Conservation (phyloP, 345 rosid species). For the Aethionema arabicum region DNA sequence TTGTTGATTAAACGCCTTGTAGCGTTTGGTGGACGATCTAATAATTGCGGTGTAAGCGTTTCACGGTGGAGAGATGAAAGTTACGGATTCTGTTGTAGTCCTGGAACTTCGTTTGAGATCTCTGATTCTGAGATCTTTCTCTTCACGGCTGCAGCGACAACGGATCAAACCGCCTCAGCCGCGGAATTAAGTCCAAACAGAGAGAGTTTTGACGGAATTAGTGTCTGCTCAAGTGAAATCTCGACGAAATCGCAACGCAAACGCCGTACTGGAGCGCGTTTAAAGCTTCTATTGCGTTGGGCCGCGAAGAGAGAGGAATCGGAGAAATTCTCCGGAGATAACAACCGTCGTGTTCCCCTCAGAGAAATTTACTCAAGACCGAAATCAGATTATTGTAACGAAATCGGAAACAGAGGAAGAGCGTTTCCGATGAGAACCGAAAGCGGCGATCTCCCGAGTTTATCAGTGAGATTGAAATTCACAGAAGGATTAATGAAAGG, state of each 20-base stretch:
- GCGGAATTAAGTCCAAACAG: slow-evolving; percentile 24
- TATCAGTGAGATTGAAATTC: slow-evolving; percentile 57
- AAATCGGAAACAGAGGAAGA: slow-evolving; percentile 43
- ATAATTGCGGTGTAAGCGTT: slow-evolving; percentile 41
- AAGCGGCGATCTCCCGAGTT: slow-evolving; percentile 68
- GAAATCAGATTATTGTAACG: slow-evolving; percentile 38
- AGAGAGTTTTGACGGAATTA: slow-evolving; percentile 34
- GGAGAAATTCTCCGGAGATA: slow-evolving; percentile 26
- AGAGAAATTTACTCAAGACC: slow-evolving; percentile 58
- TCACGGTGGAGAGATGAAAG: slow-evolving; percentile 59
- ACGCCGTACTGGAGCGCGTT: slow-evolving; percentile 48
- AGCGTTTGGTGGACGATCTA: slow-evolving; percentile 77
- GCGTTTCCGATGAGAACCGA: slow-evolving; percentile 41
- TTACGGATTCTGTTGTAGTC: slow-evolving; percentile 61
- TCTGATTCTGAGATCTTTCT: slow-evolving; percentile 89
- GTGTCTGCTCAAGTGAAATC: slow-evolving; percentile 29
- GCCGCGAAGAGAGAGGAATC: slow-evolving; percentile 46
- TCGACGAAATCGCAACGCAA: slow-evolving; percentile 35
- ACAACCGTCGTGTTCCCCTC: slow-evolving; percentile 54
- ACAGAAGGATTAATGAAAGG: slow-evolving; percentile 70
- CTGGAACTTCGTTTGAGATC: slow-evolving; percentile 77
- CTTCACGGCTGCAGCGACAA: slow-evolving; percentile 51
- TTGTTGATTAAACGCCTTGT: slow-evolving; percentile 73
- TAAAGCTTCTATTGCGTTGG: slow-evolving; percentile 71
- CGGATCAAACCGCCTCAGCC: slow-evolving; percentile 6